Evolutionary conservation across 2,329 filamentous ascomycete genomes (phyloP), one percentile per base, ranked within the genome.

Genomic region (Eutypa lata): DNA sequence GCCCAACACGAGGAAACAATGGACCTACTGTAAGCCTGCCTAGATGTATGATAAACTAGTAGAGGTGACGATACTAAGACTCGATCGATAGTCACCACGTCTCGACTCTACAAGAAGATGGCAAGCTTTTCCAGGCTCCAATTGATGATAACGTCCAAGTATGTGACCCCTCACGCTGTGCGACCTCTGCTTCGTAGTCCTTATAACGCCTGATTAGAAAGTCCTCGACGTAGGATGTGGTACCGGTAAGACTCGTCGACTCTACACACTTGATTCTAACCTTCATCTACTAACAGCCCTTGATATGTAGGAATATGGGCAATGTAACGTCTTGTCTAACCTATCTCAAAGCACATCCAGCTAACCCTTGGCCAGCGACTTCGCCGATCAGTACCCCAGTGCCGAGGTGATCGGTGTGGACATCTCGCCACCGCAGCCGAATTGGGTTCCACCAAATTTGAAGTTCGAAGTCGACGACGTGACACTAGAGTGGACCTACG

Each of bases 401-500:
- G 53, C 63, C 31, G 60, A 67, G 55, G 66, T 69, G 3, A 52
- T 66, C 42, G 66, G 66, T 11, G 60, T 68, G 22, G 66, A 69
- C 47, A 66, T 71, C 48, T 68, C 71, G 11, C 70, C 71, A 1
- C 70, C 71, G 14, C 75, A 77, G 49, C 73, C 74, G 0, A 60
- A 61, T 42, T 68, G 72, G 64, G 65, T 77, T 21, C 73, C 66
- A 8, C 65, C 66, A 1, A 69, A 69, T 47, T 51, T 68, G 19
- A 66, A 61, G 51, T 69, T 69, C 52, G 61, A 68, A 49, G 57
- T 67, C 10, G 66, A 69, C 48, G 65, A 69, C 48, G 52, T 65
- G 18, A 66, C 65, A 3, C 62, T 58, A n/a, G 68, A 70, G 1
- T 76, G 74, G 73, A 84, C 71, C 66, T 82, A 71, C 48, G 71